phyloP scores from a whole-genome alignment of 768 basidiomycete species.

The Calocybe cyanea region DNA sequence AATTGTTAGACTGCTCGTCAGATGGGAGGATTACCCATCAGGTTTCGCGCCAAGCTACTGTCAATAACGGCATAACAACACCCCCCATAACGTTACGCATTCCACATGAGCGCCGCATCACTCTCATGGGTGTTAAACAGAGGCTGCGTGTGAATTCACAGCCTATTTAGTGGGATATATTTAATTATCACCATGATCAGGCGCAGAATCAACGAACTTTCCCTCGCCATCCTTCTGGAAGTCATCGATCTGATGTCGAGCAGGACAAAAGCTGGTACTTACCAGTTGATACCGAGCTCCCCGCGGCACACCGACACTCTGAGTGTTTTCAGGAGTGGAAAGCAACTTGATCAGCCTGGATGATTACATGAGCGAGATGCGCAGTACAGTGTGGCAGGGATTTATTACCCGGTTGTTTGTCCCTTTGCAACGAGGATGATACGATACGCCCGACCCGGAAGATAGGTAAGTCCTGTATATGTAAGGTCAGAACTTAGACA shows the following conservation, averaged over 20 bases:
- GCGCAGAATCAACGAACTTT: too few relatives aligned
- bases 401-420: slow-evolving; percentile 30
- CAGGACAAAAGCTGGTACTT: neutral
- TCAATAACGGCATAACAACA: too few relatives aligned
- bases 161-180: too few relatives aligned
- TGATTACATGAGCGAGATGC: neutral
- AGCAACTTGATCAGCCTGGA: slow-evolving; percentile 26
- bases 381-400: neutral
- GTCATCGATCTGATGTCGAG: neutral
- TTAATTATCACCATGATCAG: too few relatives aligned
- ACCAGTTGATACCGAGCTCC: slow-evolving; percentile 17
- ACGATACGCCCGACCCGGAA: slow-evolving; percentile 36
- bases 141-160: too few relatives aligned
- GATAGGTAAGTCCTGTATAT: slow-evolving; percentile 31
- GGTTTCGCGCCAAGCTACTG: too few relatives aligned
- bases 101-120: too few relatives aligned
- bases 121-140: too few relatives aligned
- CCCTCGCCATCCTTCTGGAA: slow-evolving; percentile 4
- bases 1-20: too few relatives aligned
- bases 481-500: neutral
- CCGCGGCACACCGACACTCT: slow-evolving; percentile 11
- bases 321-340: slow-evolving; percentile 27
- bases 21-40: too few relatives aligned
- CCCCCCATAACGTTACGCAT: too few relatives aligned
- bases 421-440: slow-evolving; percentile 33